Base-by-base conservation (phyloP, 192 early-diverging fungal species). In the Entophlyctis helioformis region DNA sequence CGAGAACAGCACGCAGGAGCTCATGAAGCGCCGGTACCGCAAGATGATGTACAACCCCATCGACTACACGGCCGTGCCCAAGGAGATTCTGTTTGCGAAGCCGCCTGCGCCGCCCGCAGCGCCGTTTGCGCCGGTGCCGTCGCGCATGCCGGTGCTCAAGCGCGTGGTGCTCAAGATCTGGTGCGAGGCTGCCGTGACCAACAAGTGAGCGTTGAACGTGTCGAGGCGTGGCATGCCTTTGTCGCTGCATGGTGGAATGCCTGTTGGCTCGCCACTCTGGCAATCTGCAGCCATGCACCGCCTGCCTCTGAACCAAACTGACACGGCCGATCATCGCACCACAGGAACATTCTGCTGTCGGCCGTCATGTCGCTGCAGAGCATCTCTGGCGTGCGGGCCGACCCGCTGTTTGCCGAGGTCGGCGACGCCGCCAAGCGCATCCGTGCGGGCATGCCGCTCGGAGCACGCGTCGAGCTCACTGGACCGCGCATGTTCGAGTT, bases 401-500 rank as follows among this genome's bases (percentile, higher is more conserved):
- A 83, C 46, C 69, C 95, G 12, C 59, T 91, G 34, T 86, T 85
- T 58, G 82, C 92, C 36, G 78, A 74, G 52, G 73, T 56, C 27
- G 75, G 81, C 29, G 89, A 87, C 28, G 81, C 89, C 39, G 60
- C 75, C 19, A 85, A 82, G 74, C 89, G 87, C 63, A 75, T 98
- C 48, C 77, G 92, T 49, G 83, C 82, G 63, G 83, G 81, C 48
- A 95, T 93, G 91, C 86, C 91, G 33, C 76, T 95, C 44, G 85
- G 85, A 25, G 85, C 84, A 56, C 74, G 78, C 46, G 84, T 92
- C 2, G 73, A 74, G 15, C 62, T 96, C 33, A 72, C 71, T 24
- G 90, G 90, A 33, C 76, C 84, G 27, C 68, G 72, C 51, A 95
- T 95, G 87, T 91, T 83, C 57, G 75, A 81, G 43, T 96, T 98